Percentiles rank a stretch among this genome's conserved stretches.
phyloP scores from a whole-genome alignment of 2,329 filamentous ascomycete genomes.

The Chrysoporthe cubensis region DNA sequence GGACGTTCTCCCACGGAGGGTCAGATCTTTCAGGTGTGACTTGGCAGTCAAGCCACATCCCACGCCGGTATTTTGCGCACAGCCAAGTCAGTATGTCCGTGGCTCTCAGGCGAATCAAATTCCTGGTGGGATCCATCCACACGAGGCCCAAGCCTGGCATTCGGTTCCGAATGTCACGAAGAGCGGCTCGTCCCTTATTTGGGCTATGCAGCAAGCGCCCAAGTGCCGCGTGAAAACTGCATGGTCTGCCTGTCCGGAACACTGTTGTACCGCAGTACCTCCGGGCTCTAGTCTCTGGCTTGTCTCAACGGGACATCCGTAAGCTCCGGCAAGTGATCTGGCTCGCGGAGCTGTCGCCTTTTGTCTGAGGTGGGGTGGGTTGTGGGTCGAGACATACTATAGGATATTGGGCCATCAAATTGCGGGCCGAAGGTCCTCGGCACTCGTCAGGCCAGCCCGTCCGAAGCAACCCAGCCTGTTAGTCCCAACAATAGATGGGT shows the following conservation, averaged over 20 bases:
- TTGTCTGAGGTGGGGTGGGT: not conserved
- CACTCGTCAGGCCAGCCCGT: constrained; percentile 10
- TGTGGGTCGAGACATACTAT: not conserved
- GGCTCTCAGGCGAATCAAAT: not conserved
- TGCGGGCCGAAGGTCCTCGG: constrained; percentile 28
- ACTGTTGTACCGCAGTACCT: not conserved
- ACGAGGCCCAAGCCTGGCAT: constrained; percentile 3
- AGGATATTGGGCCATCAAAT: constrained; percentile 16
- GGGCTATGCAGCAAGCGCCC: constrained; percentile 1
- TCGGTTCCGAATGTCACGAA: constrained; percentile 4
- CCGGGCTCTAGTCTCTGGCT: not conserved
- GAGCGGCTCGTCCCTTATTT: constrained; percentile 15
- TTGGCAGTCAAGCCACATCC: not conserved
- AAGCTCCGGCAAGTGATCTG: not conserved
- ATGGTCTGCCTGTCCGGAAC: not conserved
- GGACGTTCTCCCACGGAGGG: not conserved
- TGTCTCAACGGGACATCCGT: not conserved
- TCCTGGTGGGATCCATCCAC: not conserved
- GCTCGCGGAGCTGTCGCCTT: not conserved
- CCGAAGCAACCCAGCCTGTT: not conserved
- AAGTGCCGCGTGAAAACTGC: constrained; percentile 4
- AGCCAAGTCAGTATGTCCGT: not conserved
- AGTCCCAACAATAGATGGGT: not conserved
- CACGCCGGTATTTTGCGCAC: constrained; percentile 7
- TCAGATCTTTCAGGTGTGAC: constrained; percentile 5